phyloP scores from a whole-genome alignment of 257 asterid species.

The Solanum infundibuliforme region DNA sequence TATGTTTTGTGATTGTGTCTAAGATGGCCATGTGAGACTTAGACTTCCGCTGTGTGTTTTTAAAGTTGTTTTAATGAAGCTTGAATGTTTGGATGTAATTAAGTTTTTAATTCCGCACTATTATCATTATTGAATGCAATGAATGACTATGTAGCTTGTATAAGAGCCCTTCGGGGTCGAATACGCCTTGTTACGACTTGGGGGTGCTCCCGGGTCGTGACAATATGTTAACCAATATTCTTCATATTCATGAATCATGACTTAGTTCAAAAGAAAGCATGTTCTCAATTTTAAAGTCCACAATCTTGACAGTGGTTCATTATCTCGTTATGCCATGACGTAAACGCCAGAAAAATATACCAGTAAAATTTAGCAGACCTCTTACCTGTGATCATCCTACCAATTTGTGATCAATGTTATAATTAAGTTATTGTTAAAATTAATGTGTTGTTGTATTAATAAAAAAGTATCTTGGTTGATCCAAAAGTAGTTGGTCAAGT shows the following conservation, averaged over 20 bases:
- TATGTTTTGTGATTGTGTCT: no score
- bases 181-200: no score
- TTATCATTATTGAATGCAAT: no score
- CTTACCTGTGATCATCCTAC: not conserved
- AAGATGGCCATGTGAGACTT: no score
- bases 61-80: no score
- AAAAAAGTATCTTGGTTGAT: not conserved
- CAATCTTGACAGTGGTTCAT: not conserved
- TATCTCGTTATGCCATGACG: not conserved
- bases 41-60: no score
- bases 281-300: not conserved
- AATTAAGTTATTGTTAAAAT: not conserved
- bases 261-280: not conserved
- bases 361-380: not conserved
- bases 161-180: no score
- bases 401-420: not conserved
- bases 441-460: not conserved
- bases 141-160: no score
- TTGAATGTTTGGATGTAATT: no score
- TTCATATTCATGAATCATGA: not conserved
- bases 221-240: not conserved
- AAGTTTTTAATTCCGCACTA: no score
- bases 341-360: not conserved
- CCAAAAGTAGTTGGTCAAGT: not conserved
- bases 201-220: no score